Base-by-base conservation (phyloP, 352 stramenopile genomes). In the Globisporangium cederbergense region DNA sequence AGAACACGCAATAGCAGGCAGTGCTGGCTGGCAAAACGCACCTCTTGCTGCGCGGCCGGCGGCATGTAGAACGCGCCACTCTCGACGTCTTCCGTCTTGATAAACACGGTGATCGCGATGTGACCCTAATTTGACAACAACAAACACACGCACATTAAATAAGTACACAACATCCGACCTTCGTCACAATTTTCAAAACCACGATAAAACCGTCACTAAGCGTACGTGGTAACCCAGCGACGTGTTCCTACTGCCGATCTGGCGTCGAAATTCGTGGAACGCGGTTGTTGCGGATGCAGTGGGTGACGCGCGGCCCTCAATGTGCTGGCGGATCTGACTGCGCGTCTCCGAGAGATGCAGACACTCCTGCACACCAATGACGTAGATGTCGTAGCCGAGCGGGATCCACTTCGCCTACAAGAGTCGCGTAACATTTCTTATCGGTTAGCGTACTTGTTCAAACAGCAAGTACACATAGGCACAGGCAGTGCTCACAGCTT, bases 301-400 rank as follows among this genome's bases (percentile, higher is more conserved):
- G 62, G 70, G n/a, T 53, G 60, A 54, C 18, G 54, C 51, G 16
- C 72, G 73, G n/a, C 73, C 72, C 58, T 91, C 80, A 57, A 93
- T 77, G 55, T 96, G 77, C 43, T 82, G 71, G 10, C 62, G 73
- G 36, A 96, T 79, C 22, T 82, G 71, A 7, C 73, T 71, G 0
- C 86, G 76, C 25, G 92, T 78, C 40, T 88, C 83, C 16, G 70
- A 66, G 32, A 96, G 66, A 65, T 92, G 72, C 11, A 97, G 76
- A 71, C 90, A 97, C 62, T 97, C 90, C 64, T 97, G 89, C 7
- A 97, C 79, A n/a, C 88, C 91, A 47, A 97, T 91, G 13, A 95
- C 87, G 49, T 97, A 97, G 0, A 97, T 75, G 51, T 97, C 88
- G 64, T 93, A 72, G 32, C 87, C 88, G 5, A 79, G 64, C 20